A percentile compares a stretch with the other conserved stretches of the same genome.
These are phyloP conservation scores for Inga laurina DNA, from an alignment of 306 rosid genomes.

Conservation along the genomic window DNA sequence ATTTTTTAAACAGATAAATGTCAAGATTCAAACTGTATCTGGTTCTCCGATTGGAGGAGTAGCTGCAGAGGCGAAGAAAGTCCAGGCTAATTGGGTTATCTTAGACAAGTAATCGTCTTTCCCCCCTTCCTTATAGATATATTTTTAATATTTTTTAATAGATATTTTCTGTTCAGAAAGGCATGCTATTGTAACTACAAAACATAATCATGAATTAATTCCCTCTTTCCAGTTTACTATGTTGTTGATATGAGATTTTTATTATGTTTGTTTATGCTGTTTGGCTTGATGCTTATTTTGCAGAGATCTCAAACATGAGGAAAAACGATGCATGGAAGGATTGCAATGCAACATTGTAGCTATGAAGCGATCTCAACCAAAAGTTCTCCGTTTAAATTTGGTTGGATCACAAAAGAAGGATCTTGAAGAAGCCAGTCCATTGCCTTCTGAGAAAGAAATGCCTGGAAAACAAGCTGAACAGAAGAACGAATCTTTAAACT, in stretches of 20 bases:
- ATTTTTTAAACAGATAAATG: constrained; percentile 68
- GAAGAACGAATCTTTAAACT: constrained; percentile 49
- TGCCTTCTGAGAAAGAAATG: constrained; percentile 52
- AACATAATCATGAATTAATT: neutral
- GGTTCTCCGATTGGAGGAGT: constrained; percentile 93
- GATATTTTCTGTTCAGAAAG: neutral
- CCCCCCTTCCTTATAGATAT: neutral
- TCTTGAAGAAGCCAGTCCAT: constrained; percentile 46
- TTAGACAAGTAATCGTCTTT: constrained; percentile 78
- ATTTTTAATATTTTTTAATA: neutral
- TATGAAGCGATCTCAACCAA: constrained; percentile 90
- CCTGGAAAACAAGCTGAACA: constrained; percentile 51
- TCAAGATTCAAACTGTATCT: constrained; percentile 80
- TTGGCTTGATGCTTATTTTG: constrained; percentile 21
- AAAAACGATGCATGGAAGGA: constrained; percentile 89
- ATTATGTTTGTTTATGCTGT: constrained; percentile 9
- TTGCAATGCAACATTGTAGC: constrained; percentile 94
- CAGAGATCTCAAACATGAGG: constrained; percentile 94
- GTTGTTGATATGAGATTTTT: constrained; percentile 13
- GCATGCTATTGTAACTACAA: constrained; percentile 12
- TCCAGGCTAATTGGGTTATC: constrained; percentile 88
- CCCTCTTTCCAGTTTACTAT: neutral
- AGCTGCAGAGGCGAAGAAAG: constrained; percentile 84
- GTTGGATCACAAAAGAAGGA: constrained; percentile 69
- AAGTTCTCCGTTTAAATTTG: constrained; percentile 91